These are phyloP conservation scores for Candida morakotiae DNA, from an alignment of 805 yeast species.

Conservation along the genomic window DNA sequence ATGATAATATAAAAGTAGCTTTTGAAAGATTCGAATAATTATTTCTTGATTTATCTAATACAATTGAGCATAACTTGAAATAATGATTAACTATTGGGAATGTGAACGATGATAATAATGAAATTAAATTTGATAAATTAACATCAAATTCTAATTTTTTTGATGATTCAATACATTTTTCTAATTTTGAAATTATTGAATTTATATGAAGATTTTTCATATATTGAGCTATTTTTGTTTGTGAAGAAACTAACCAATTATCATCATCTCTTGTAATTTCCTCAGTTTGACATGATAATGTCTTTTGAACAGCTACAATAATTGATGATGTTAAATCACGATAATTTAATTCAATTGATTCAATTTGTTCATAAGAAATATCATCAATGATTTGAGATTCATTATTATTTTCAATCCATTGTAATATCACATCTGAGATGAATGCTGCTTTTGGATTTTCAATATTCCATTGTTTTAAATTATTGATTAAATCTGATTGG, in stretches of 20 bases:
- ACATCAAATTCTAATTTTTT: constrained; percentile 33
- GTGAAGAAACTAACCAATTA: constrained; percentile 59
- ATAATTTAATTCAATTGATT: constrained; percentile 43
- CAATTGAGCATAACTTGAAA: constrained; percentile 37
- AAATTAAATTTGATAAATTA: constrained; percentile 31
- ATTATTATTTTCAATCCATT: constrained; percentile 39
- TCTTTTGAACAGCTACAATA: constrained; percentile 64
- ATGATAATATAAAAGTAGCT: constrained; percentile 57
- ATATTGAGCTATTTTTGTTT: constrained; percentile 39
- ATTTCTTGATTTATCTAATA: constrained; percentile 41
- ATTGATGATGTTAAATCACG: constrained; percentile 54
- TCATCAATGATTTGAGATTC: not conserved
- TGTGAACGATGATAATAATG: constrained; percentile 52
- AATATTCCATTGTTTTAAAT: constrained; percentile 33
- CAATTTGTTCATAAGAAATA: constrained; percentile 22
- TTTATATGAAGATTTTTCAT: constrained; percentile 40
- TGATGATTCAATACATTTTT: constrained; percentile 29
- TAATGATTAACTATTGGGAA: constrained; percentile 65
- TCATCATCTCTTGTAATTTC: constrained; percentile 45
- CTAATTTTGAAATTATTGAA: constrained; percentile 32
- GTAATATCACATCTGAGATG: constrained; percentile 42
- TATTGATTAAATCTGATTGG: constrained; percentile 17
- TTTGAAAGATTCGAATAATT: constrained; percentile 55
- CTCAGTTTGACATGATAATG: constrained; percentile 33
- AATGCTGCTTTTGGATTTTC: constrained; percentile 33